Percentiles rank a stretch among this genome's conserved stretches.
Conservation (phyloP, 495 filamentous ascomycete genomes). For the Penicillium paxilli region DNA sequence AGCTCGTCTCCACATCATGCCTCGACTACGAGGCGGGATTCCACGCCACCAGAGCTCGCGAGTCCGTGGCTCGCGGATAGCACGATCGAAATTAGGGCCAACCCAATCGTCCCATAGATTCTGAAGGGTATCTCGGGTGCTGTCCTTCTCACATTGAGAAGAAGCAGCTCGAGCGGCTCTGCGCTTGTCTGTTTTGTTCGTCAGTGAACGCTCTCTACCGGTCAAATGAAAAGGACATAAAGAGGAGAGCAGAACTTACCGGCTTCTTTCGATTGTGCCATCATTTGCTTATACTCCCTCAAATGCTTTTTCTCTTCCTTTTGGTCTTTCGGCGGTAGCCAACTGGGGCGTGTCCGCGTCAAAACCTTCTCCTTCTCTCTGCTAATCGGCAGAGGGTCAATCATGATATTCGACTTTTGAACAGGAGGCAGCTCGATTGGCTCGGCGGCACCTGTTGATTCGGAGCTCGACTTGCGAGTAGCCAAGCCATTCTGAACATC, state of each 20-base stretch:
- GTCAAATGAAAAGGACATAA: background rate
- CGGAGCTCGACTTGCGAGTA: constrained; percentile 43
- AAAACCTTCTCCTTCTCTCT: constrained; percentile 95
- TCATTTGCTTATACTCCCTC: constrained; percentile 92
- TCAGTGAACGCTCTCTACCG: too few relatives aligned
- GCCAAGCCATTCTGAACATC: constrained; percentile 49
- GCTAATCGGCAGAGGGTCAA: constrained; percentile 91
- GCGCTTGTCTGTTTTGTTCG: constrained; percentile 40
- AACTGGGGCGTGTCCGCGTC: constrained; percentile 86
- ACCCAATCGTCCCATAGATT: constrained; percentile 89
- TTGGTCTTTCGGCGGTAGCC: constrained; percentile 92
- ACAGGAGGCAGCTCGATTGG: constrained; percentile 74
- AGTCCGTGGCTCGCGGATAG: constrained; percentile 71
- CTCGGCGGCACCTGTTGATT: constrained; percentile 58
- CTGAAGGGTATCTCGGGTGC: constrained; percentile 60
- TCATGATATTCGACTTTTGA: constrained; percentile 87
- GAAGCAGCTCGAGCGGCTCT: constrained; percentile 50
- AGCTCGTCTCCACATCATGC: constrained; percentile 80
- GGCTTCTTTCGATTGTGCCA: constrained; percentile 75
- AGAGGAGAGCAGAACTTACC: constrained; percentile 44
- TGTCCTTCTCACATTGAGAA: constrained; percentile 62
- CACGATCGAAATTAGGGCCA: constrained; percentile 78
- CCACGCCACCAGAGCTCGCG: constrained; percentile 95
- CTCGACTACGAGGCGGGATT: constrained; percentile 74
- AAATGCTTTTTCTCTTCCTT: constrained; percentile 90